Conservation (phyloP, 495 filamentous ascomycete species). For the Lentithecium fluviatile region DNA sequence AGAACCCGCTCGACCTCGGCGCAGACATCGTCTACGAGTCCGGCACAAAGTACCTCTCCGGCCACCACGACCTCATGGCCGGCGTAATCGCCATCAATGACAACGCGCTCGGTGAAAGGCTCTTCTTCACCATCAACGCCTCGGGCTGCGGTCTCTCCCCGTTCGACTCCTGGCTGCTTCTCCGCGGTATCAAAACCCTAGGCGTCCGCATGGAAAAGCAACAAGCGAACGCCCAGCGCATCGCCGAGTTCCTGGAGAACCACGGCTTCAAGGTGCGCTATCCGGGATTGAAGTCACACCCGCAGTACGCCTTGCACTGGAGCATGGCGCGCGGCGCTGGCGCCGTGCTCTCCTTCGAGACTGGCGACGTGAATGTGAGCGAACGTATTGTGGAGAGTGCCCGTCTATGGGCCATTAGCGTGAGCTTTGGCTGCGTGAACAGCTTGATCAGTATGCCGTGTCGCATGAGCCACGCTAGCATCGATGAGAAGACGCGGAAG, state of each 20-base stretch:
- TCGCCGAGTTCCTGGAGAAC: constrained; percentile 87
- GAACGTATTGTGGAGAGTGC: constrained; percentile 94
- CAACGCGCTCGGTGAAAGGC: constrained; percentile 72
- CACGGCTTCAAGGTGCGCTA: constrained; percentile 95
- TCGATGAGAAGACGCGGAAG: constrained; percentile 86
- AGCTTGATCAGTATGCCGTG: constrained; percentile 99
- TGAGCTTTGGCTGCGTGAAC: constrained; percentile 97
- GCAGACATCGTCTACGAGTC: constrained; percentile 97
- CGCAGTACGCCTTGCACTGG: constrained; percentile 94
- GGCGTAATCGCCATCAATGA: constrained; percentile 92
- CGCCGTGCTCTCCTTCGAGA: constrained; percentile 94
- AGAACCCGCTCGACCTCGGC: constrained; percentile 88
- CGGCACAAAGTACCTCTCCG: constrained; percentile 95
- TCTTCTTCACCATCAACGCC: constrained; percentile 95
- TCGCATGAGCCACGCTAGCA: constrained; percentile 98
- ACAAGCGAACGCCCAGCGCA: constrained; percentile 83
- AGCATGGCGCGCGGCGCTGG: constrained; percentile 91
- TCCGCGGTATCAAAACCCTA: constrained; percentile 92
- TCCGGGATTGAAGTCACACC: constrained; percentile 87
- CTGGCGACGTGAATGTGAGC: constrained; percentile 73
- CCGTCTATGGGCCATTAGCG: constrained; percentile 88
- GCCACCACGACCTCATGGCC: constrained; percentile 98
- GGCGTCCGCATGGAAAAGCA: constrained; percentile 99
- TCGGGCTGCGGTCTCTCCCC: constrained; percentile 91
- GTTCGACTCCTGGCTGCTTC: constrained; percentile 92